These are phyloP conservation scores for Jackrogersella minutella DNA, from an alignment of 495 filamentous ascomycete genomes.

Conservation along the genomic window DNA sequence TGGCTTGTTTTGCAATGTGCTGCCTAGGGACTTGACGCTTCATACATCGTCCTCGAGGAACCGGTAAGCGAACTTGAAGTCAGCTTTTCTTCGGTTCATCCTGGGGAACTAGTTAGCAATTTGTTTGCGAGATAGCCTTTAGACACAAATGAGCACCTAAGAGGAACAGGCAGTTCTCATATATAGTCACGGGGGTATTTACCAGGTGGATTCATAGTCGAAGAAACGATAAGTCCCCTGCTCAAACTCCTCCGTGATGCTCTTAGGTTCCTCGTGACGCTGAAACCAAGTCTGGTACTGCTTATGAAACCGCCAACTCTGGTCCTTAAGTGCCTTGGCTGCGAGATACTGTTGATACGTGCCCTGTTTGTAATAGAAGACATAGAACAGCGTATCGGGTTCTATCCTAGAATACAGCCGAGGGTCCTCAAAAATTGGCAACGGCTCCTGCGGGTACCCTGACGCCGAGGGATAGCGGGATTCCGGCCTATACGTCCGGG, in stretches of 20 bases:
- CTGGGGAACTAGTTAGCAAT: constrained; percentile 57
- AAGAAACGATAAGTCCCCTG: constrained; percentile 99
- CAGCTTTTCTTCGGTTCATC: constrained; percentile 99
- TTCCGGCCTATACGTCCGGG: constrained; percentile 83
- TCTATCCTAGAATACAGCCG: constrained; percentile 87
- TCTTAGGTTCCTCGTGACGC: constrained; percentile 96
- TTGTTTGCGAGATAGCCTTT: background rate
- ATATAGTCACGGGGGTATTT: constrained; percentile 47
- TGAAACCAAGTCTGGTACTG: constrained; percentile 99
- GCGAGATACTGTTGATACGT: constrained; percentile 97
- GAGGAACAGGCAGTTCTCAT: background rate
- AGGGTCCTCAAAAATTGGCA: constrained; percentile 89
- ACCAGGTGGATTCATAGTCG: constrained; percentile 99
- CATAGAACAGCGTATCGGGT: constrained; percentile 96
- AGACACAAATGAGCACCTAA: constrained; percentile 4
- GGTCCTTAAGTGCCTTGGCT: constrained; percentile 91
- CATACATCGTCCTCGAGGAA: constrained; percentile 92
- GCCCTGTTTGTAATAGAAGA: constrained; percentile 98
- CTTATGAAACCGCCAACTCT: constrained; percentile 99
- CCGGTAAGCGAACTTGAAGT: constrained; percentile 98
- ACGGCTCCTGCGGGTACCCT: constrained; percentile 91
- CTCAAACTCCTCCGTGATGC: constrained; percentile 97
- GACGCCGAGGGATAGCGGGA: constrained; percentile 70
- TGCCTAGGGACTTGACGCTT: constrained; percentile 10
- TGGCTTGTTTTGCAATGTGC: constrained; percentile 1